These are phyloP conservation scores for Nigrospora sphaerica DNA, from an alignment of 2,329 filamentous ascomycete species.

Conservation along the genomic window DNA sequence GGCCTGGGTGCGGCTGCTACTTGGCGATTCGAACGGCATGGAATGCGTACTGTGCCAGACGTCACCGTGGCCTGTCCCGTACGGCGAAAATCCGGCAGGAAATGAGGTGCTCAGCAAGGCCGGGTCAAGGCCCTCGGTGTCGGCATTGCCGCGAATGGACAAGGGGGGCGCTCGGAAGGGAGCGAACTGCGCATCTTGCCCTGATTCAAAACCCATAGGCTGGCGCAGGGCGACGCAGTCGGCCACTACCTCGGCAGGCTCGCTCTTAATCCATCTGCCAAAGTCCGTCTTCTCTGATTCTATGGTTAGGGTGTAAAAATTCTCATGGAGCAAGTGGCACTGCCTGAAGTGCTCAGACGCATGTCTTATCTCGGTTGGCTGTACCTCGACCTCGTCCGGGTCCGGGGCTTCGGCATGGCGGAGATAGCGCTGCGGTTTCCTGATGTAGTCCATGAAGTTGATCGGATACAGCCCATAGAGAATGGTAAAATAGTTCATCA, in stretches of 20 bases:
- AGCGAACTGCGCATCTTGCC: conserved; percentile 10
- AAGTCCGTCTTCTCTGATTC: conserved; percentile 74
- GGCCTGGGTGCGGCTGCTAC: conserved; percentile 29
- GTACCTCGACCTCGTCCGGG: conserved; percentile 68
- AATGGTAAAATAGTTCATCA: conserved; percentile 72
- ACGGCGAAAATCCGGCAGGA: conserved; percentile 11
- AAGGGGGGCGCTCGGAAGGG: conserved; percentile 11
- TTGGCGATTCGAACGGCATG: conserved; percentile 36
- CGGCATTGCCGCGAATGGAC: conserved; percentile 19
- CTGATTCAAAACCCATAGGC: conserved; percentile 13
- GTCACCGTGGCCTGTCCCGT: conserved; percentile 25
- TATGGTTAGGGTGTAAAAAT: conserved; percentile 72
- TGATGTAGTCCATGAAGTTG: conserved; percentile 81
- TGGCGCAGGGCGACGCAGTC: conserved; percentile 67
- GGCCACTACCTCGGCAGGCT: conserved; percentile 72
- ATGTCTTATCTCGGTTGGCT: conserved; percentile 69
- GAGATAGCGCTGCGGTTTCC: conserved; percentile 73
- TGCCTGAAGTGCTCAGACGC: conserved; percentile 69
- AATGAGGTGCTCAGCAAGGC: conserved; percentile 33
- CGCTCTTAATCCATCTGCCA: conserved; percentile 72
- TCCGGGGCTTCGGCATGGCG: conserved; percentile 64
- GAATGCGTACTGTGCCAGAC: conserved; percentile 48
- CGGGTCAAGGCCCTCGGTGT: conserved; percentile 26
- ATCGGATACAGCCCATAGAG: conserved; percentile 78
- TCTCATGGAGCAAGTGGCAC: conserved; percentile 72